Conservation (phyloP, 352 stramenopile species). For the Phytophthora fragariaefolia region DNA sequence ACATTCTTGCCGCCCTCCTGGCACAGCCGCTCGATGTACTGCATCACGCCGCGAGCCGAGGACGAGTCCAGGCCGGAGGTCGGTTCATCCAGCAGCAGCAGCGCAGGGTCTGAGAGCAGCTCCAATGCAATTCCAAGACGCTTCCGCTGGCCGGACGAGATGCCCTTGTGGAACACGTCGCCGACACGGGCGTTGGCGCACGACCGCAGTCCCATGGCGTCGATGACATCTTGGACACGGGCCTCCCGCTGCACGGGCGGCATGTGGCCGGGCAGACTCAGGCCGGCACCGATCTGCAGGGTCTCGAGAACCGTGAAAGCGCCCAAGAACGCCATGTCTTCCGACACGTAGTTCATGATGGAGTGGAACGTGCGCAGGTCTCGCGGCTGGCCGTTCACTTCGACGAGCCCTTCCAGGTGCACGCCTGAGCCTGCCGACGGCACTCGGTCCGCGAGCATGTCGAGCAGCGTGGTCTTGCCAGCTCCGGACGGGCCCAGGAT, state of each 20-base stretch:
- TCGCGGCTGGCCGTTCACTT: slow-evolving; percentile 65
- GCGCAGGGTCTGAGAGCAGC: slow-evolving; percentile 93
- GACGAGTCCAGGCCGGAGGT: slow-evolving; percentile 93
- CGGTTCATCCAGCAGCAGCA: slow-evolving; percentile 96
- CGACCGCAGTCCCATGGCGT: slow-evolving; percentile 72
- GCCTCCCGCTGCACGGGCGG: slow-evolving; percentile 52
- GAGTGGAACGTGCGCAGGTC: slow-evolving; percentile 54
- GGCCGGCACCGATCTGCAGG: slow-evolving; percentile 65
- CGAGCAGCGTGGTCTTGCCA: slow-evolving; percentile 74
- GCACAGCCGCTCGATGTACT: slow-evolving; percentile 65
- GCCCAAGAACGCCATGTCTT: slow-evolving; percentile 70
- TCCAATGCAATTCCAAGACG: slow-evolving; percentile 95
- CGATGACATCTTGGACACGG: slow-evolving; percentile 73
- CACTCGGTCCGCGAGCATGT: slow-evolving; percentile 70
- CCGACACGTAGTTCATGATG: slow-evolving; percentile 76
- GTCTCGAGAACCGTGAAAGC: slow-evolving; percentile 81
- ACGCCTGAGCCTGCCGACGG: slow-evolving; percentile 34
- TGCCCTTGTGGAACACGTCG: slow-evolving; percentile 88
- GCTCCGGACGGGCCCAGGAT: slow-evolving; percentile 74
- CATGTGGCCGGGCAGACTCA: slow-evolving; percentile 63
- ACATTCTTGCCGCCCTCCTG: slow-evolving; percentile 76
- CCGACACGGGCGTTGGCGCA: slow-evolving; percentile 77
- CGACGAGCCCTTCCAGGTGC: slow-evolving; percentile 55
- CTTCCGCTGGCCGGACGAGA: slow-evolving; percentile 92
- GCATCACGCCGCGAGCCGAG: slow-evolving; percentile 90